Evolutionary conservation across 2,329 filamentous ascomycete species (phyloP).

Genomic region (Fusarium lyarnte): DNA sequence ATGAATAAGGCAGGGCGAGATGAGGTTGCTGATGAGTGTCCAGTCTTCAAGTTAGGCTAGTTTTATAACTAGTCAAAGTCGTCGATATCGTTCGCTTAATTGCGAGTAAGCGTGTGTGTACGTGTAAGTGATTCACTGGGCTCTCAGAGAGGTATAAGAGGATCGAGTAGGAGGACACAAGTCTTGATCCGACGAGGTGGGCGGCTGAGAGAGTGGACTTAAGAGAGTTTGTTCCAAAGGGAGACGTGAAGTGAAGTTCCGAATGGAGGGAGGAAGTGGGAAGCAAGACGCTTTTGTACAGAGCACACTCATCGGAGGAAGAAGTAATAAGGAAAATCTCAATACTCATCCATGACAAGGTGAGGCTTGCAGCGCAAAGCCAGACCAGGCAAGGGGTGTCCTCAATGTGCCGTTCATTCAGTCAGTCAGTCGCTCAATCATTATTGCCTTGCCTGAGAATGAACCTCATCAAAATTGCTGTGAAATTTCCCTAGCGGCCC

Average conservation of each 20-base stretch:
- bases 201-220: constrained; percentile 10
- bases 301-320: constrained; percentile 11
- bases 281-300: constrained; percentile 41
- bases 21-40: not conserved
- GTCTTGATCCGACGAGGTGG: not conserved
- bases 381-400: constrained; percentile 23
- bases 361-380: constrained; percentile 15
- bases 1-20: constrained; percentile 25
- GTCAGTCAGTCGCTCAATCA: constrained; percentile 11
- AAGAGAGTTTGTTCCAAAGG: constrained; percentile 27
- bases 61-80: constrained; percentile 14
- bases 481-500: constrained; percentile 30
- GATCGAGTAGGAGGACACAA: not conserved
- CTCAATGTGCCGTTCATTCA: constrained; percentile 10
- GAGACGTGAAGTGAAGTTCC: constrained; percentile 34
- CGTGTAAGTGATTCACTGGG: constrained; percentile 33
- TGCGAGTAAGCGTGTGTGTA: constrained; percentile 12
- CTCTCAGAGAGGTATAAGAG: constrained; percentile 5
- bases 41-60: constrained; percentile 1
- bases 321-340: constrained; percentile 29
- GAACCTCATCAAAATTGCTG: constrained; percentile 35
- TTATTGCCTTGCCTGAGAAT: constrained; percentile 29
- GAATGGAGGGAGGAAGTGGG: constrained; percentile 32
- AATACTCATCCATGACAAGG: constrained; percentile 11
- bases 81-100: constrained; percentile 30